Evolutionary conservation across 768 basidiomycete species (phyloP), one percentile per base, ranked within the genome.

Genomic region (Albatrellus ellisii): DNA sequence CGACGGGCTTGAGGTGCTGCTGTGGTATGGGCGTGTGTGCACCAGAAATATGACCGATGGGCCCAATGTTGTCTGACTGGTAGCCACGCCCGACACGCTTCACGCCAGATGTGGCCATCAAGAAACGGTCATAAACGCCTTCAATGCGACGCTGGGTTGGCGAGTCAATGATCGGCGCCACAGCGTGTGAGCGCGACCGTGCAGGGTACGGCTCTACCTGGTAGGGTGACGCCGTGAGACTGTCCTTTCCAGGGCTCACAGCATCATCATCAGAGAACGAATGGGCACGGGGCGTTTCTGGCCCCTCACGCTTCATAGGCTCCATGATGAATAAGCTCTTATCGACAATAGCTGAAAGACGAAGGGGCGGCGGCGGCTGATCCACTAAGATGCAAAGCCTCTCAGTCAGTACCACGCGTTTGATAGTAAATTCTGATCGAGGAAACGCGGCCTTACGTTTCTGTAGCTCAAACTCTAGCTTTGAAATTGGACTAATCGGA

Each of bases 51-150:
- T 66, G 64, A 4, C 57, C 57, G 29, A 68, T 53, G 3, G 73
- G 66, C 18, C 64, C 69, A 40, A 60, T 42, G 47, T 71, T 72
- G 40, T 83, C 73, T 2, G 82, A 86, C 58, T 88, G 81, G 51
- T 88, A 87, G 6, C 86, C 85, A 52, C 74, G 77, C 3, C 86
- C 86, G 6, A 81, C 61, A 22, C 84, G 80, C 54, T 78, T 86
- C 29, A 89, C 84, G 21, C 80, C 79, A 2, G 77, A 73, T 1
- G 81, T 83, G 9, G 83, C 78, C 79, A 86, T 82, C 22, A 88
- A 65, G 63, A 87, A 79, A 31, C 79, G 74, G 50, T 89, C 86
- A 46, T 88, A 89, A 14, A 81, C 79, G 42, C 73, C 73, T 61
- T 87, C 84, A 21, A 82, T 53, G 35, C 70, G 73, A 31, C 69